Percentiles rank a stretch among this genome's conserved stretches.
These are phyloP conservation scores for Saxophila tyrrhenica DNA, from an alignment of 495 filamentous ascomycete genomes.

Conservation along the genomic window DNA sequence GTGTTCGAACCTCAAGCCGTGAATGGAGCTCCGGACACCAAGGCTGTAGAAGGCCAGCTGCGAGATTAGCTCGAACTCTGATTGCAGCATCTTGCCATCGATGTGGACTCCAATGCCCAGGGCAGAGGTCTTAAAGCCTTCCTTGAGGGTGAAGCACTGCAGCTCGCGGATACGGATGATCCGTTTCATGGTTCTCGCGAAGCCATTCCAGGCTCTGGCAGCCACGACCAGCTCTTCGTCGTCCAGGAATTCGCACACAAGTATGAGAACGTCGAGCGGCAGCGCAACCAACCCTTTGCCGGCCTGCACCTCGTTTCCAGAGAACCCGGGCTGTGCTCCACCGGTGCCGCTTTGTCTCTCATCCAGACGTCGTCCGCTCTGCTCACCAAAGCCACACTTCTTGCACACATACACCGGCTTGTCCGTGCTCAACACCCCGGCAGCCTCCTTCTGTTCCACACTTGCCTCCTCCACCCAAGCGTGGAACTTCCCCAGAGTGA, in stretches of 20 bases:
- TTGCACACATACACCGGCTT: background rate
- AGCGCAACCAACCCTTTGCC: conserved; percentile 8
- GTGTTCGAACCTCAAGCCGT: conserved; percentile 30
- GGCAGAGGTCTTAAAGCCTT: conserved; percentile 28
- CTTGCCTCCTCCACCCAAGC: background rate
- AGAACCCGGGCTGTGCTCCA: background rate
- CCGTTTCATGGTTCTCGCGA: conserved; percentile 27
- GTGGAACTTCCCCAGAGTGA: background rate
- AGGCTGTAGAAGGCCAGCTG: conserved; percentile 29
- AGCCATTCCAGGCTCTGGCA: conserved; percentile 29
- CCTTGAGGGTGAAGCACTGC: conserved; percentile 41
- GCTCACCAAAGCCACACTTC: background rate
- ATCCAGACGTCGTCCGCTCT: too few relatives aligned
- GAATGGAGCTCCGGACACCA: conserved; percentile 30
- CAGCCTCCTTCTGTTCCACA: background rate
- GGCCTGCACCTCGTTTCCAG: background rate
- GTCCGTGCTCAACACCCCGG: conserved; percentile 10
- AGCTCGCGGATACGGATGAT: conserved; percentile 37
- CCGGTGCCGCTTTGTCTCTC: too few relatives aligned
- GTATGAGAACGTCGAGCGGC: conserved; percentile 34
- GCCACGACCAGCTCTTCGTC: conserved; percentile 31
- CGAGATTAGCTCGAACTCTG: conserved; percentile 42
- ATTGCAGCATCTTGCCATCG: conserved; percentile 18
- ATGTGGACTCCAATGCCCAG: conserved; percentile 39
- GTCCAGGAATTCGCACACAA: conserved; percentile 30